Percentiles rank a stretch among this genome's conserved stretches.
These are phyloP conservation scores for Mucor sp. DNA, from an alignment of 371 early-diverging fungal species.

Conservation along the genomic window DNA sequence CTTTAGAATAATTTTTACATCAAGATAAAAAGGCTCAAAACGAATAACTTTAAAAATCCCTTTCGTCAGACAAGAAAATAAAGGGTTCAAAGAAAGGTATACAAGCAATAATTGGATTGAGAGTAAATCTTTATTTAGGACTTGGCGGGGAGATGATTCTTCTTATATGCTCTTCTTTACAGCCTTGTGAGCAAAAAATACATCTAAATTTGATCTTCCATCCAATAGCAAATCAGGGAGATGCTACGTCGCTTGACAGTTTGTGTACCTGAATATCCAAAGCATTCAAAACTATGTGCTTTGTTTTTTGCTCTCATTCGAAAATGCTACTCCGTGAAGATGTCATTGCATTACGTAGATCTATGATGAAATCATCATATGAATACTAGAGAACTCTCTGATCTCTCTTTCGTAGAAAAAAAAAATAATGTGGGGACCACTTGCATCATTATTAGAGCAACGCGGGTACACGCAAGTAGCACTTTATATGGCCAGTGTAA, in stretches of 20 bases:
- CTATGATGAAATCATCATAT: no score
- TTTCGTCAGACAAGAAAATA: background rate
- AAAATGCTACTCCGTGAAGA: no score
- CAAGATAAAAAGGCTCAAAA: background rate
- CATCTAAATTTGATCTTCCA: background rate
- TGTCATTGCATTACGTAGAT: no score
- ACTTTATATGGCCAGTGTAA: background rate
- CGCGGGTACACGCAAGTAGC: slow-evolving; percentile 1
- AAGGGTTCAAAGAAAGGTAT: background rate
- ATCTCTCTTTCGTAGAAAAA: background rate
- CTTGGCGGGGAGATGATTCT: background rate
- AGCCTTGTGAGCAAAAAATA: background rate
- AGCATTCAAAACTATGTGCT: background rate
- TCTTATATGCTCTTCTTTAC: background rate
- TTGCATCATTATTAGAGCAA: background rate
- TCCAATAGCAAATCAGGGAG: background rate
- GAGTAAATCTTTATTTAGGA: background rate
- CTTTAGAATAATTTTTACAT: no score
- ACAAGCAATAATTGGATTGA: background rate
- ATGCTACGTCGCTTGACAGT: slow-evolving; percentile 1
- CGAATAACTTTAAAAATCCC: background rate
- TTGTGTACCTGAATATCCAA: slow-evolving; percentile 2
- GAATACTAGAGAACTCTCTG: background rate
- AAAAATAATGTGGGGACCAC: background rate
- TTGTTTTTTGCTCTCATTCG: background rate